phyloP scores from a whole-genome alignment of 495 filamentous ascomycete species.

The Daldinia grandis region DNA sequence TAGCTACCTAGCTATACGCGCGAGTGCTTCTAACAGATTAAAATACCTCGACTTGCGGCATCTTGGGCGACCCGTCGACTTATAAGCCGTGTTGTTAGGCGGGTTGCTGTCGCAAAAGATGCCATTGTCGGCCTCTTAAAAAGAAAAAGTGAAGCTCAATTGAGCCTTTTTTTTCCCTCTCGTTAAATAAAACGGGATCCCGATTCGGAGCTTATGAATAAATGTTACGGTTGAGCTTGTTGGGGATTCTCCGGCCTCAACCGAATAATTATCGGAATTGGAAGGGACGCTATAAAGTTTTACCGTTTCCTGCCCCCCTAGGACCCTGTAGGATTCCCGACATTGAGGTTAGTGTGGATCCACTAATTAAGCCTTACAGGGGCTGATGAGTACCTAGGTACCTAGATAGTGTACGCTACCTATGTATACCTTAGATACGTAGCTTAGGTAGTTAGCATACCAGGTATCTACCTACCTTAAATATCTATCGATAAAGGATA shows the following conservation, averaged over 20 bases:
- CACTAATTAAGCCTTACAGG: background rate
- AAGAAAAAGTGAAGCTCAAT: slow-evolving; percentile 47
- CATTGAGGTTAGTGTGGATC: background rate
- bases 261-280: slow-evolving; percentile 36
- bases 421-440: no score
- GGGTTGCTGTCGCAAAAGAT: slow-evolving; percentile 60
- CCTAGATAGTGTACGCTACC: no score
- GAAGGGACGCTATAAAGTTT: slow-evolving; percentile 39
- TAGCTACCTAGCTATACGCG: slow-evolving; percentile 9
- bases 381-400: no score
- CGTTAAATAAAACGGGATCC: slow-evolving; percentile 5
- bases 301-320: slow-evolving; percentile 21
- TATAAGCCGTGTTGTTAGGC: slow-evolving; percentile 59
- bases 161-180: slow-evolving; percentile 41
- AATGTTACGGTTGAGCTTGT: slow-evolving; percentile 37
- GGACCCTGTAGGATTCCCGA: background rate
- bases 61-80: slow-evolving; percentile 58
- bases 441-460: no score
- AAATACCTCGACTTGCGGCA: slow-evolving; percentile 59
- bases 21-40: slow-evolving; percentile 18
- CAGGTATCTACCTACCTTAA: no score
- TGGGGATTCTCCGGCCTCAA: slow-evolving; percentile 46
- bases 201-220: slow-evolving; percentile 42
- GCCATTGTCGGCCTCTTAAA: slow-evolving; percentile 54
- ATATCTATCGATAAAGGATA: slow-evolving; percentile 34